Base-by-base conservation (phyloP, 2,329 filamentous ascomycete species). In the Coniochaeta ligniaria region DNA sequence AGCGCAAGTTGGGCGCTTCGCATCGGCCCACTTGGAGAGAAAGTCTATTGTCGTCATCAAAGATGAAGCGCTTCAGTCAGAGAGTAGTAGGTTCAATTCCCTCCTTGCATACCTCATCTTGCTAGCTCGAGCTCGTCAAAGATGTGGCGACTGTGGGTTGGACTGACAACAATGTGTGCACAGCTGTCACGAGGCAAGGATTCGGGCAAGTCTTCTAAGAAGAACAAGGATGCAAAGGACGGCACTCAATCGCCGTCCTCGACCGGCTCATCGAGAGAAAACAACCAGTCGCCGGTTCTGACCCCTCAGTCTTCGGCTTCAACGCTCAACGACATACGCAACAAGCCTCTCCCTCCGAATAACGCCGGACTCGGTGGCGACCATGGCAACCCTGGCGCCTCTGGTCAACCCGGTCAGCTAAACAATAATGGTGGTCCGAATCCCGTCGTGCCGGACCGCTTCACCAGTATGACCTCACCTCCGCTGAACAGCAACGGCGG, bases 11-110 rank as follows among this genome's bases (percentile, higher is more conserved):
- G 66, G 68, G 66, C 67, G 66, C 65, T 67, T 59, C 67, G 67
- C 65, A 66, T 65, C 67, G 64, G 63, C 63, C 52, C 45, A 56
- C 63, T 60, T 62, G 62, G 64, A 67, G 24, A 52, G 24, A 28
- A 28, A 31, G 47, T 52, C 47, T 66, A 63, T 65, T 68, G 66
- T 65, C 67, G 64, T 70, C 69, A 66, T 77, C 76, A 28, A 90
- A 83, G 78, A 97, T 98, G 94, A 97, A 96, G 82, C 90, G 92
- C 76, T 96, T 98, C 78, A 90, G 92, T 79, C 92, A 96, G 83
- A 91, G 91, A 89, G 92, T 97, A 83, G 92, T 96, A 86, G 83
- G 91, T 86, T 63, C 65, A 65, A 64, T 66, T 64, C 64, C 57
- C 64, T 65, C 63, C 60, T 63, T 36, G 47, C 63, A 63, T 66